Conservation (phyloP, 306 rosid genomes). For the Dalbergia oliveri region DNA sequence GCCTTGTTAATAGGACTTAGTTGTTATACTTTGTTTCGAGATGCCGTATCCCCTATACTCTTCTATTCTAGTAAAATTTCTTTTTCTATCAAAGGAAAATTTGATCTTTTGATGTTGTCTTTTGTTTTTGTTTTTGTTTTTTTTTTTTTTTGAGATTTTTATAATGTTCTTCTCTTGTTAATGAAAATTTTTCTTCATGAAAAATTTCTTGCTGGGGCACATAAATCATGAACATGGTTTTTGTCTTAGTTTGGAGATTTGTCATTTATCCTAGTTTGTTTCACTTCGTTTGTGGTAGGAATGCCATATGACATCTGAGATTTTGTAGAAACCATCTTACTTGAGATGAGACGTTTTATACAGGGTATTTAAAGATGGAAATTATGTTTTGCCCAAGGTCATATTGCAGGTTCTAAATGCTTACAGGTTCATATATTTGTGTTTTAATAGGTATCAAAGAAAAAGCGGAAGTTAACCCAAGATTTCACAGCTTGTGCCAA, state of each 20-base stretch:
- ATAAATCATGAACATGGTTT: neutral
- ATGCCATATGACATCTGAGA: neutral
- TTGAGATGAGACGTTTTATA: constrained; percentile 26
- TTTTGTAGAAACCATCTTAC: constrained; percentile 14
- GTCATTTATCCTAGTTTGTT: neutral
- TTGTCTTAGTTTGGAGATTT: constrained; percentile 25
- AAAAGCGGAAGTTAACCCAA: constrained; percentile 70
- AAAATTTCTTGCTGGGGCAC: neutral
- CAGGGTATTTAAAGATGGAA: neutral
- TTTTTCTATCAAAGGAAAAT: too few species aligned
- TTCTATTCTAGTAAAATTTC: too few species aligned
- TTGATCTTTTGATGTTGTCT: too few species aligned
- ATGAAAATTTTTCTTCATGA: too few species aligned
- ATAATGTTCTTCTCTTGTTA: too few species aligned
- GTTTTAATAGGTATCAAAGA: constrained; percentile 66
- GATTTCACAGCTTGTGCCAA: constrained; percentile 77
- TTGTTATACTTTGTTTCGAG: too few species aligned
- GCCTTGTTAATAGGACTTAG: too few species aligned
- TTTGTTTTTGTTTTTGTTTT: too few species aligned
- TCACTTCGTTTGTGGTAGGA: too few species aligned
- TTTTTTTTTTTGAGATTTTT: too few species aligned
- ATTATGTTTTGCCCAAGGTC: neutral
- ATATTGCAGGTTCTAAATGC: constrained; percentile 26
- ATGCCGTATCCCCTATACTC: too few species aligned
- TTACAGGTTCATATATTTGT: constrained; percentile 29